Percentiles rank a stretch among this genome's conserved stretches.
These are phyloP conservation scores for Dendrobium catenatum DNA, from an alignment of 106 monocot species.

Conservation along the genomic window DNA sequence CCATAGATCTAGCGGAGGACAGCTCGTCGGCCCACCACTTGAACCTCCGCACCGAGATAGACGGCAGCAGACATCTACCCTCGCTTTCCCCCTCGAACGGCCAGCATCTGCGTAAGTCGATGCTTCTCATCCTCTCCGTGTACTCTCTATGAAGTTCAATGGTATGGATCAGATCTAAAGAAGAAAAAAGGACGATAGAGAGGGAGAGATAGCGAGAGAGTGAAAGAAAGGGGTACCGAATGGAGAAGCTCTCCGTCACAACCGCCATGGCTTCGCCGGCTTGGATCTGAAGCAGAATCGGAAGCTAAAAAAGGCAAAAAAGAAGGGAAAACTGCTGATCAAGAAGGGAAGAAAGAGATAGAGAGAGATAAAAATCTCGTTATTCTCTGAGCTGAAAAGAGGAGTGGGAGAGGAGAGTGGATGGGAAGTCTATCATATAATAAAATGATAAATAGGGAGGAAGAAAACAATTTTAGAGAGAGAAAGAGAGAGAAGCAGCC, in stretches of 20 bases:
- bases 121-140: slow-evolving; percentile 23
- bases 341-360: neutral
- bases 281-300: neutral
- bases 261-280: slow-evolving; percentile 3
- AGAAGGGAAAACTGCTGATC: neutral
- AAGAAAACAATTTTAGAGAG: neutral
- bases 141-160: slow-evolving; percentile 15
- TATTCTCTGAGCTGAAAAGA: neutral
- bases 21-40: slow-evolving; percentile 46
- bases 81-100: slow-evolving; percentile 19
- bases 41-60: slow-evolving; percentile 30
- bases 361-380: neutral
- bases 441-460: neutral
- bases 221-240: neutral
- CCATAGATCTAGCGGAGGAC: neutral
- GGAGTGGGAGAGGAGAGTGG: neutral
- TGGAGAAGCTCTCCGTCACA: slow-evolving; percentile 6
- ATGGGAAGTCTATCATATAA: neutral
- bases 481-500: neutral
- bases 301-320: neutral
- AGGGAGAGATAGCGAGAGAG: neutral
- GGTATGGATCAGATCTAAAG: neutral
- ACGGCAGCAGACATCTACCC: slow-evolving; percentile 9
- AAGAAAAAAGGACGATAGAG: neutral
- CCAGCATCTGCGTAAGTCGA: slow-evolving; percentile 22